These are phyloP conservation scores for Xylaria hypoxylon DNA, from an alignment of 2,329 filamentous ascomycete species.

Conservation along the genomic window DNA sequence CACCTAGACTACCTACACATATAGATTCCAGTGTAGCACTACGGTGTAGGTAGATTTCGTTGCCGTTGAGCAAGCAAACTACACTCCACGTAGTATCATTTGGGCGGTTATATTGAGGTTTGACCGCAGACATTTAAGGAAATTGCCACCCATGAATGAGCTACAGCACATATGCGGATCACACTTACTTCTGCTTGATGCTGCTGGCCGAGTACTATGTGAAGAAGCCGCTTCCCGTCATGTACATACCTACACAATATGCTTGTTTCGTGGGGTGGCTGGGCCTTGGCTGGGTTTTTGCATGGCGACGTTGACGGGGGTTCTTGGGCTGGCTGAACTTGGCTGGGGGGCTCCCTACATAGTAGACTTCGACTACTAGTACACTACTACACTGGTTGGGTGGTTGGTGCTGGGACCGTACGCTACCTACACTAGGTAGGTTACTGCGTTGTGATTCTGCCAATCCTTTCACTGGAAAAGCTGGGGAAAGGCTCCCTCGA, in stretches of 20 bases:
- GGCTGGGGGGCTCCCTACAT: conserved; percentile 30
- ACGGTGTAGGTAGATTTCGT: too few species aligned
- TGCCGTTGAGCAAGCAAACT: not conserved
- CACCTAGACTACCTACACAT: not conserved
- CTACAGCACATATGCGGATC: conserved; percentile 55
- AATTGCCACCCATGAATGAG: conserved; percentile 43
- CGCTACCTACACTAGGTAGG: not conserved
- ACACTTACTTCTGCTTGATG: conserved; percentile 56
- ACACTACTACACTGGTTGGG: not conserved
- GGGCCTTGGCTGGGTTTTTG: conserved; percentile 43
- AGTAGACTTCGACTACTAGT: not conserved
- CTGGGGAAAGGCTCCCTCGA: conserved; percentile 16
- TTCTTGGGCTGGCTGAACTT: conserved; percentile 40
- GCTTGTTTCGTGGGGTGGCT: conserved; percentile 44
- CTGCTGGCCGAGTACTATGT: conserved; percentile 38
- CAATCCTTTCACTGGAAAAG: conserved; percentile 22
- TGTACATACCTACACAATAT: conserved; percentile 35
- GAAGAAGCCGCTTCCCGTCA: conserved; percentile 42
- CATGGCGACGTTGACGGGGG: conserved; percentile 40
- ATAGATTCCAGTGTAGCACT: not conserved
- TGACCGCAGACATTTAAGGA: conserved; percentile 44
- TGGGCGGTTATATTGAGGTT: conserved; percentile 33
- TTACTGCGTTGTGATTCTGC: conserved; percentile 10
- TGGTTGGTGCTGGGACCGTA: conserved; percentile 19
- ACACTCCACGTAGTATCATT: not conserved